These are phyloP conservation scores for Aaosphaeria arxii DNA, from an alignment of 2,329 filamentous ascomycete species.

Conservation along the genomic window DNA sequence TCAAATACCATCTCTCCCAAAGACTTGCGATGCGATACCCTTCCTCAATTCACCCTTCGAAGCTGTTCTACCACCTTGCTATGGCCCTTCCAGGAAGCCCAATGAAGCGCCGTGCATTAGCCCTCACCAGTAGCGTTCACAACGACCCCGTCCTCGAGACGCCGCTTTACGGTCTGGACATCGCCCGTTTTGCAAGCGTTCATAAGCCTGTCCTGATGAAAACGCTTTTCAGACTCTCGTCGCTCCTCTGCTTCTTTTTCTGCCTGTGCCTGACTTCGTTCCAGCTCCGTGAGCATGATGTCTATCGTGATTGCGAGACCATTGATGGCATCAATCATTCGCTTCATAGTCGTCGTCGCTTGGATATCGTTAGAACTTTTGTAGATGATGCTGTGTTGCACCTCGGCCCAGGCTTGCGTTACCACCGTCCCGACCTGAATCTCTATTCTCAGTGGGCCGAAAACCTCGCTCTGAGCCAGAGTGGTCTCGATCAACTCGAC, in stretches of 20 bases:
- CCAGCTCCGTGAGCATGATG: neutral
- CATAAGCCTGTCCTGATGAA: too few species aligned
- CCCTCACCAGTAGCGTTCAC: too few species aligned
- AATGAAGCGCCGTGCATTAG: too few species aligned
- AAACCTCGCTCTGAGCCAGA: too few species aligned
- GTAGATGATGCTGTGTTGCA: slow-evolving; percentile 1
- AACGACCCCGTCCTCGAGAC: too few species aligned
- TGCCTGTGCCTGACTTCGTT: neutral
- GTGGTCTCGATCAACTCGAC: neutral
- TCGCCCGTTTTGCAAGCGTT: too few species aligned
- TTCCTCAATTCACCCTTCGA: neutral
- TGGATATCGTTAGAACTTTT: neutral
- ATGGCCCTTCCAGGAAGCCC: too few species aligned
- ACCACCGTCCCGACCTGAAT: neutral
- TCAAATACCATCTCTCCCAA: too few species aligned
- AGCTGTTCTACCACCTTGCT: neutral
- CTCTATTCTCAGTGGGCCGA: neutral
- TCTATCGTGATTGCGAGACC: neutral
- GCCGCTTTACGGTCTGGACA: too few species aligned
- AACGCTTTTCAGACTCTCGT: neutral
- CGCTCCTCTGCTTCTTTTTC: neutral
- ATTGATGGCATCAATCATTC: slow-evolving; percentile 1
- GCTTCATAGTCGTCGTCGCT: neutral
- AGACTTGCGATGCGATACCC: too few species aligned
- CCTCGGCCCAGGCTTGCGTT: slow-evolving; percentile 1